These are phyloP conservation scores for Amniculicola lignicola DNA, from an alignment of 495 filamentous ascomycete species.

Conservation along the genomic window DNA sequence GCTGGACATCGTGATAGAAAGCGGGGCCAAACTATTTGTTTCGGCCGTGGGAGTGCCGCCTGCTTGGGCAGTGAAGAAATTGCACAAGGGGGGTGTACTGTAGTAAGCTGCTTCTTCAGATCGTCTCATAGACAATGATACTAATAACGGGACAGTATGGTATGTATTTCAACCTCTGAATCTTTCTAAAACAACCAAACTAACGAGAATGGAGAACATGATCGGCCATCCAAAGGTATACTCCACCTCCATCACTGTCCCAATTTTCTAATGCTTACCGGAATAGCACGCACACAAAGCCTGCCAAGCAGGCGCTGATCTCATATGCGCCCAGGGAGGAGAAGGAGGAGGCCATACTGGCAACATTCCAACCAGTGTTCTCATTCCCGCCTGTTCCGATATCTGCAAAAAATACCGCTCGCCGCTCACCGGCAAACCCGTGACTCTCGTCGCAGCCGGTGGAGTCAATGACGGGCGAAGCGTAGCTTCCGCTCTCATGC, in stretches of 20 bases:
- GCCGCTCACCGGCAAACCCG: slow-evolving; percentile 54
- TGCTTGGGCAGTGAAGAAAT: slow-evolving; percentile 28
- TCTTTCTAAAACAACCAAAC: too few species aligned
- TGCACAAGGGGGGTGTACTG: slow-evolving; percentile 23
- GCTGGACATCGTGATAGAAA: slow-evolving; percentile 33
- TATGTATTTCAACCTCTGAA: too few species aligned
- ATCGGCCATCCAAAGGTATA: slow-evolving; percentile 32
- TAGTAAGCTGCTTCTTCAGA: too few species aligned
- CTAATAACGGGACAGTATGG: too few species aligned
- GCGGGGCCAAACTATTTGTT: slow-evolving; percentile 34
- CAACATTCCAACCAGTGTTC: slow-evolving; percentile 62
- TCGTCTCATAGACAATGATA: too few species aligned
- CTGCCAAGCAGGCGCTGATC: slow-evolving; percentile 29
- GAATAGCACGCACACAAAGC: slow-evolving; percentile 34
- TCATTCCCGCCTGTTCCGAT: slow-evolving; percentile 74
- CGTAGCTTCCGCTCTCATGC: slow-evolving; percentile 67
- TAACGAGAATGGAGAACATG: slow-evolving; percentile 30
- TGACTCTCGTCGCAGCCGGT: slow-evolving; percentile 71
- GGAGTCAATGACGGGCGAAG: slow-evolving; percentile 70
- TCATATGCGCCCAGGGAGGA: slow-evolving; percentile 61
- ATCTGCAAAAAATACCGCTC: slow-evolving; percentile 60
- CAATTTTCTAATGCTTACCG: background rate
- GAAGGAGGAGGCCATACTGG: slow-evolving; percentile 81
- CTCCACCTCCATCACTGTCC: background rate
- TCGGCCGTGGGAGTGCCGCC: slow-evolving; percentile 34